These are phyloP conservation scores for Vicia sativa DNA, from an alignment of 306 rosid species.

Conservation along the genomic window DNA sequence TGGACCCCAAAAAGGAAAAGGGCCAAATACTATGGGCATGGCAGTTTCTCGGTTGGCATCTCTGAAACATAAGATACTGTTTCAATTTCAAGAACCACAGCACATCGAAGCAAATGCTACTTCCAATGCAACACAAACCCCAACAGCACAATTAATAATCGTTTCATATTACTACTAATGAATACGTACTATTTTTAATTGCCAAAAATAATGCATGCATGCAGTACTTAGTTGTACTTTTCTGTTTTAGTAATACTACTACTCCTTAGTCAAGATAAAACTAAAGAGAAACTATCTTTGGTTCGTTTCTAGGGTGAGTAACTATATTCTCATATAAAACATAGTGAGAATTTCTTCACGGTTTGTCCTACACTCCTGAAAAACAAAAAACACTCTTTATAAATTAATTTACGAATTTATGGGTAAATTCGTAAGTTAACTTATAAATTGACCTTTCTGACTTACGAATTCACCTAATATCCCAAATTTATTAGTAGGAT, in stretches of 20 bases:
- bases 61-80: constrained; percentile 27
- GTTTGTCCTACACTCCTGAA: no score
- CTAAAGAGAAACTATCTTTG: no score
- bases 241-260: neutral
- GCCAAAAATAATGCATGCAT: constrained; percentile 19
- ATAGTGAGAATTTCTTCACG: no score
- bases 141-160: constrained; percentile 22
- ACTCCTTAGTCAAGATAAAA: neutral
- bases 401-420: no score
- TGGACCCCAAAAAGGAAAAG: constrained; percentile 21
- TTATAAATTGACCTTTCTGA: no score
- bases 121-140: constrained; percentile 24
- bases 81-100: constrained; percentile 33
- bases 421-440: no score
- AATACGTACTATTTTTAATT: neutral
- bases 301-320: no score
- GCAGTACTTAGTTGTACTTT: constrained; percentile 35
- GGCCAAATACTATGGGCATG: constrained; percentile 20
- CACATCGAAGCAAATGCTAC: neutral
- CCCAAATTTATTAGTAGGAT: no score
- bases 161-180: constrained; percentile 26
- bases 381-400: no score
- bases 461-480: no score
- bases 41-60: constrained; percentile 28
- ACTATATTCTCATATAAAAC: no score